phyloP scores from a whole-genome alignment of 2,329 filamentous ascomycete species.

The Venturia asperata region DNA sequence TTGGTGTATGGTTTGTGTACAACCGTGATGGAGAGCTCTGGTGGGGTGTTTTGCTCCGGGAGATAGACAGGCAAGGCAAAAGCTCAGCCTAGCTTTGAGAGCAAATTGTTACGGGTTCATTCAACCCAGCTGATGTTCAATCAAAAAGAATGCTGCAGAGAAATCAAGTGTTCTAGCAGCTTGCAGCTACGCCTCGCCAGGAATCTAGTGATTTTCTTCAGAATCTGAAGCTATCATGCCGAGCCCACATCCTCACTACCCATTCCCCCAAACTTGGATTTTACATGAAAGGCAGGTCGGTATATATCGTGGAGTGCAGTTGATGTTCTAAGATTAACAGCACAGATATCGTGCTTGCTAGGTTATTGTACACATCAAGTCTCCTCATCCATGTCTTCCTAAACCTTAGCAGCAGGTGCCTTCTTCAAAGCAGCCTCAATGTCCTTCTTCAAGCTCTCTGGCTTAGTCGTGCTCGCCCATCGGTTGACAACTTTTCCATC shows the following conservation, averaged over 20 bases:
- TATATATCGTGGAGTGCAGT: too few relatives aligned
- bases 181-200: too few relatives aligned
- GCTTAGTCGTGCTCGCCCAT: conserved; percentile 85
- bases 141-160: too few relatives aligned
- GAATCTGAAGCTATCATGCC: too few relatives aligned
- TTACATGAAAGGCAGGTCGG: too few relatives aligned
- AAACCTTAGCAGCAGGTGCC: conserved; percentile 8
- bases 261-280: too few relatives aligned
- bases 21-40: not conserved
- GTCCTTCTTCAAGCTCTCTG: conserved; percentile 66
- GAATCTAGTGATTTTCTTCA: too few relatives aligned
- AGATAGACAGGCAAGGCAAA: not conserved
- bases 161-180: too few relatives aligned
- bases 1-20: not conserved
- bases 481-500: conserved; percentile 80
- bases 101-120: not conserved
- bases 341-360: not conserved
- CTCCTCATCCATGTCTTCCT: too few relatives aligned
- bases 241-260: too few relatives aligned
- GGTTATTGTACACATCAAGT: not conserved
- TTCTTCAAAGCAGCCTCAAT: conserved; percentile 63
- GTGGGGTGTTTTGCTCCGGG: not conserved
- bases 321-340: not conserved
- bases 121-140: too few relatives aligned
- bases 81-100: not conserved